phyloP scores from a whole-genome alignment of 2,329 filamentous ascomycete species.

The Eurotiales sp. region DNA sequence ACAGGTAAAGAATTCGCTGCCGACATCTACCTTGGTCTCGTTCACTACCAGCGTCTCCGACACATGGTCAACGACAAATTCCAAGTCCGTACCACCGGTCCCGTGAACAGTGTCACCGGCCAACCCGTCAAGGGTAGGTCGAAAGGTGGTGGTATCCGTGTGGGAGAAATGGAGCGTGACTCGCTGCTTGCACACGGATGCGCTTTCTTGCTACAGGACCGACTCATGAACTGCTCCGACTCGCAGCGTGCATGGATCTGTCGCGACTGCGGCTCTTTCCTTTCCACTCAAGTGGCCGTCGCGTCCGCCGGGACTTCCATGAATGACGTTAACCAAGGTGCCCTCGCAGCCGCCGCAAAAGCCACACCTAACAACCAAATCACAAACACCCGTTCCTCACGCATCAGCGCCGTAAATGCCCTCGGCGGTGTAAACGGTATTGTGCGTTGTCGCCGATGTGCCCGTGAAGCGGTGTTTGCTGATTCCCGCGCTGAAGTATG shows the following conservation, averaged over 20 bases:
- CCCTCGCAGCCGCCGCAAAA: conserved; percentile 28
- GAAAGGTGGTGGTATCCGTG: conserved; percentile 95
- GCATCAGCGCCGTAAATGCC: conserved; percentile 57
- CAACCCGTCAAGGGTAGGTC: conserved; percentile 97
- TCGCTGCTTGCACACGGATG: conserved; percentile 91
- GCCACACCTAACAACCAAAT: conserved; percentile 26
- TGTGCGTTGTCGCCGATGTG: conserved; percentile 77
- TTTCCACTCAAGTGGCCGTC: conserved; percentile 66
- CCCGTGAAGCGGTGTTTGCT: conserved; percentile 57
- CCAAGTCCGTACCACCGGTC: conserved; percentile 93
- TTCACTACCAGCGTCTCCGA: conserved; percentile 95
- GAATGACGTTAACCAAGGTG: conserved; percentile 21
- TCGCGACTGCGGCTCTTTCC: conserved; percentile 81
- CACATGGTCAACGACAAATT: conserved; percentile 99
- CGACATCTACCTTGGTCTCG: conserved; percentile 94
- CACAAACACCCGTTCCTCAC: conserved; percentile 3
- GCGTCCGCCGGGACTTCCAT: conserved; percentile 25
- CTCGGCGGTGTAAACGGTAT: conserved; percentile 57
- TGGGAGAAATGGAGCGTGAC: conserved; percentile 98
- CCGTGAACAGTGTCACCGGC: conserved; percentile 82
- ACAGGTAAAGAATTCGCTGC: conserved; percentile 90
- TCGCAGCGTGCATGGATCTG: conserved; percentile 89
- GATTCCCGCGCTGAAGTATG: conserved; percentile 71
- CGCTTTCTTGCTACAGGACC: conserved; percentile 90
- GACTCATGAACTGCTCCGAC: conserved; percentile 95